These are phyloP conservation scores for Globisporangium spiculum DNA, from an alignment of 352 stramenopile species.

Conservation along the genomic window DNA sequence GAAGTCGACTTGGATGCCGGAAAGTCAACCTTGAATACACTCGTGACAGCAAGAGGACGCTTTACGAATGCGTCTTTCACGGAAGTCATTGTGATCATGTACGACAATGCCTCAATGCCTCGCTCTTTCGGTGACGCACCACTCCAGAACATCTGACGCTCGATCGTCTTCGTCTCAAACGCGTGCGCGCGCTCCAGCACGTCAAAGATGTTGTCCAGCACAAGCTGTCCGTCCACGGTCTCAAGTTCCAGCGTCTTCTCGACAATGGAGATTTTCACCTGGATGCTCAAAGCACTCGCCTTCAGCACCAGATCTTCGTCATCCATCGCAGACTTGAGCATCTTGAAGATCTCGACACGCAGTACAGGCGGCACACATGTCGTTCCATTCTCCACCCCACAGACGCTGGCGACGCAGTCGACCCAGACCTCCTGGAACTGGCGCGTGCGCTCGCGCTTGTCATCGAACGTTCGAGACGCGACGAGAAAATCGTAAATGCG, in stretches of 20 bases:
- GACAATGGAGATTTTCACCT: constrained; percentile 80
- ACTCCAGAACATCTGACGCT: constrained; percentile 58
- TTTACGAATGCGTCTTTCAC: constrained; percentile 81
- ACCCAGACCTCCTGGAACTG: constrained; percentile 79
- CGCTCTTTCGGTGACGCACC: constrained; percentile 77
- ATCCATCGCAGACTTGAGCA: constrained; percentile 66
- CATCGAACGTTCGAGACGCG: constrained; percentile 45
- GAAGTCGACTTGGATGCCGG: constrained; percentile 23
- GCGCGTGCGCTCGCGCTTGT: constrained; percentile 40
- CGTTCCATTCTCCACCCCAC: constrained; percentile 69
- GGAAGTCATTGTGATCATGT: constrained; percentile 77
- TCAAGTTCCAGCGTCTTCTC: constrained; percentile 78
- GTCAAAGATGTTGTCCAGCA: constrained; percentile 74
- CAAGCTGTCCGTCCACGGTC: constrained; percentile 52
- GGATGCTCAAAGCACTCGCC: constrained; percentile 73
- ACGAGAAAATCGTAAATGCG: constrained; percentile 58
- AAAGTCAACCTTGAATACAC: constrained; percentile 73
- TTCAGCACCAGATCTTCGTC: constrained; percentile 71
- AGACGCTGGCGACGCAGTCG: constrained; percentile 76
- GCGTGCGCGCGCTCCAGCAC: constrained; percentile 61
- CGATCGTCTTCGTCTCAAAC: constrained; percentile 37
- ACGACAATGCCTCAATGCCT: constrained; percentile 79
- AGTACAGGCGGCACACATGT: constrained; percentile 59
- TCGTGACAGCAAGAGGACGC: constrained; percentile 49
- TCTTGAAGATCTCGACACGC: constrained; percentile 74